A percentile compares a stretch with the other conserved stretches of the same genome.
Conservation (phyloP, 176 grass and related monocot species). For the Aegilops longissima region DNA sequence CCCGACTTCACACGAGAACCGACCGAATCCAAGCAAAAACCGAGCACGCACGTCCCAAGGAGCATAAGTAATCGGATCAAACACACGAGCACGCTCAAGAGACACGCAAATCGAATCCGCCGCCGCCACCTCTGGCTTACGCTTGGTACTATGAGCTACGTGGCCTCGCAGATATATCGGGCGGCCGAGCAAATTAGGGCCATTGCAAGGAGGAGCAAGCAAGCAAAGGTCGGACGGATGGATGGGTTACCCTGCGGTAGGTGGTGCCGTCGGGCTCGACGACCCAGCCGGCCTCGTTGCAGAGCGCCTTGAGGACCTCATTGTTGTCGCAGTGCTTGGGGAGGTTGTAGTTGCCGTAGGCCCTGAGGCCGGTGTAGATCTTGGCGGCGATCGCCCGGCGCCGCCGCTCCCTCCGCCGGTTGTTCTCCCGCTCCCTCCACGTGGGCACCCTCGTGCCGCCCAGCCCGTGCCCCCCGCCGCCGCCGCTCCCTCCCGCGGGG, state of each 20-base stretch:
- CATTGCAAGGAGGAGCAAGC: neutral
- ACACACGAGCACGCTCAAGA: neutral
- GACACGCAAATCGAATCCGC: conserved; percentile 1
- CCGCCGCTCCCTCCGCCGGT: conserved; percentile 81
- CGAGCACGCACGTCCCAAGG: neutral
- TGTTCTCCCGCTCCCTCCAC: conserved; percentile 99
- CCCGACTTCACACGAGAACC: neutral
- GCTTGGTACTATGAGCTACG: neutral
- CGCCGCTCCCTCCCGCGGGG: conserved; percentile 6
- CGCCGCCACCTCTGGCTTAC: neutral
- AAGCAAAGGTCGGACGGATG: neutral
- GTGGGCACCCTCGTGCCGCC: conserved; percentile 87
- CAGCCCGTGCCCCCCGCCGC: conserved; percentile 26
- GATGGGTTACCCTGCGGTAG: conserved; percentile 72
- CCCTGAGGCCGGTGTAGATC: conserved; percentile 85
- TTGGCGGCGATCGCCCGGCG: conserved; percentile 94
- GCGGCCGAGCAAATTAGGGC: neutral
- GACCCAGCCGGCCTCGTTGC: conserved; percentile 91
- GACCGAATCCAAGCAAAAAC: neutral
- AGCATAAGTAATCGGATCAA: neutral
- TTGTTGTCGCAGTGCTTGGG: conserved; percentile 99
- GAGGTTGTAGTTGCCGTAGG: conserved; percentile 91
- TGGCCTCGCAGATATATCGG: neutral
- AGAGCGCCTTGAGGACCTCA: conserved; percentile 99
- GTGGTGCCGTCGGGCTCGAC: conserved; percentile 96